Conservation (phyloP, 306 rosid genomes). For the Quercus agrifolia region DNA sequence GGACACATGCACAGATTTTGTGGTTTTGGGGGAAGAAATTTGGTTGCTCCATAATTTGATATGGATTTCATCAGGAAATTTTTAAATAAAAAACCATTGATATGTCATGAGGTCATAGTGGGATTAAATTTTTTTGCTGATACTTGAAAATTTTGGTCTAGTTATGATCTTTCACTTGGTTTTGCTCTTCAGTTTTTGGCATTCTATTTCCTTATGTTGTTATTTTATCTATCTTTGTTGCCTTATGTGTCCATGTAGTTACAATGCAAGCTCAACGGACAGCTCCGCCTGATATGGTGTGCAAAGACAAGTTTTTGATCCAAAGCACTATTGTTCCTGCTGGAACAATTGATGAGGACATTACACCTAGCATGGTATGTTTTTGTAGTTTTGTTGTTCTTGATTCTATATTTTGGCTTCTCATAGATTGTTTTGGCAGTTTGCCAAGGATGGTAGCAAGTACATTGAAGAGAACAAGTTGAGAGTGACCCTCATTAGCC, state of each 20-base stretch:
- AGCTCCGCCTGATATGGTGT: conserved; percentile 59
- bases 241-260: conserved; percentile 49
- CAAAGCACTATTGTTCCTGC: conserved; percentile 67
- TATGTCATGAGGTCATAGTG: neutral
- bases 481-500: conserved; percentile 63
- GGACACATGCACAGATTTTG: neutral
- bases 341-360: conserved; percentile 56
- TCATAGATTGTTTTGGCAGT: conserved; percentile 45
- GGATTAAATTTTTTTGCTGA: neutral
- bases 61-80: neutral
- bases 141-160: neutral
- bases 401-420: conserved; percentile 11
- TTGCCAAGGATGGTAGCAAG: conserved; percentile 56
- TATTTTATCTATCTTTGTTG: neutral
- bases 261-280: conserved; percentile 76
- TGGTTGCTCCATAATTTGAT: neutral
- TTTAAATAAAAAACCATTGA: neutral
- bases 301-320: conserved; percentile 90
- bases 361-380: conserved; percentile 73
- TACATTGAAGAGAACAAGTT: conserved; percentile 76
- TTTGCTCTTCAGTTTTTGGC: neutral
- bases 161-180: neutral
- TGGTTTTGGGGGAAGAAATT: neutral
- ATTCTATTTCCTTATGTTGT: neutral
- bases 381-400: conserved; percentile 22